Evolutionary conservation across 1,284 basidiomycete genomes (phyloP).

Genomic region (Apiotrichum montevideense): DNA sequence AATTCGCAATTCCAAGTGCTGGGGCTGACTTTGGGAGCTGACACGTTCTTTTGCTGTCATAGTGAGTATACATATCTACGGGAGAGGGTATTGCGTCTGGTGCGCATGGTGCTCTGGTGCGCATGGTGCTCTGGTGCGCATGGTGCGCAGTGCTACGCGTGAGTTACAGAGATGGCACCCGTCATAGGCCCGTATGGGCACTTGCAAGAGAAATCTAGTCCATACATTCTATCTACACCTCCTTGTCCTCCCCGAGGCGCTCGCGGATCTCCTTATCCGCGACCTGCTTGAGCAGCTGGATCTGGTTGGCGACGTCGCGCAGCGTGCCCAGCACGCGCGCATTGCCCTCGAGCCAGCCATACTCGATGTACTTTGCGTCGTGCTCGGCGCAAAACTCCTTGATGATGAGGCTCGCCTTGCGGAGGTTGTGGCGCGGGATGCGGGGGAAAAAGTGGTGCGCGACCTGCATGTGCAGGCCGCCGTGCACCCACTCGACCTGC

Average conservation of each 20-base stretch:
- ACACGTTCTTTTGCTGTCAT: too few relatives aligned
- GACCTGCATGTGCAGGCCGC: constrained; percentile 88
- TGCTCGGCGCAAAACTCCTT: constrained; percentile 80
- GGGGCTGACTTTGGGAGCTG: too few relatives aligned
- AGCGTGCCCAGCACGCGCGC: constrained; percentile 41
- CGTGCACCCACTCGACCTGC: constrained; percentile 81
- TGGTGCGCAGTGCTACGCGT: too few relatives aligned
- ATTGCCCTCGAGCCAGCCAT: constrained; percentile 72
- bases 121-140: too few relatives aligned
- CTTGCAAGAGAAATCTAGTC: too few relatives aligned
- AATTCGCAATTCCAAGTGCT: too few relatives aligned
- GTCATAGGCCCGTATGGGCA: too few relatives aligned
- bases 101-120: too few relatives aligned
- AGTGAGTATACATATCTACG: too few relatives aligned
- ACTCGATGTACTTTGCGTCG: constrained; percentile 79
- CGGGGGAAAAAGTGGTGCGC: constrained; percentile 97
- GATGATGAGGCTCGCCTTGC: constrained; percentile 70
- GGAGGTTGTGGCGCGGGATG: constrained; percentile 87
- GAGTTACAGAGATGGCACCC: too few relatives aligned
- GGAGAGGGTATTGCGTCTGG: too few relatives aligned
- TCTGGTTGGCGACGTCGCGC: constrained; percentile 45
- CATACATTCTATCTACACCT: too few relatives aligned
- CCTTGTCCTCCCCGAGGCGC: neutral
- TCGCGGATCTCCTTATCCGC: constrained; percentile 44
- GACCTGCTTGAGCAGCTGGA: constrained; percentile 43